Evolutionary conservation across 2,329 filamentous ascomycete genomes (phyloP), one percentile per base, ranked within the genome.

Genomic region (Pestalotiopsis sp.): DNA sequence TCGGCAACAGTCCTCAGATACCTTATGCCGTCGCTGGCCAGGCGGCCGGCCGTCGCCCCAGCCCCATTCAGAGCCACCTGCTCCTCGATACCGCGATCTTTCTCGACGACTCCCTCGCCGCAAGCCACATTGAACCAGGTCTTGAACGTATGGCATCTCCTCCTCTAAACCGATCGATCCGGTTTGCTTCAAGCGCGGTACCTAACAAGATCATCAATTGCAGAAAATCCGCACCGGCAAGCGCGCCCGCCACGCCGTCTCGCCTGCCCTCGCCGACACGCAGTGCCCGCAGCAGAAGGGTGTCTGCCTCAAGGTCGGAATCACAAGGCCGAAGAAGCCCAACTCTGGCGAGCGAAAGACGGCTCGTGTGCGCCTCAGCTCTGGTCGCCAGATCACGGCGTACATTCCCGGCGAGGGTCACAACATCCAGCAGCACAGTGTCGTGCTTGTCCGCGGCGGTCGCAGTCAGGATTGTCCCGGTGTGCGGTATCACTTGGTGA

Each of bases 391-490:
- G 69, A 87, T 99, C 71, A 97, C 94, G 69, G 94, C 93, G 31
- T 98, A 98, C 84, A 98, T 99, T 77, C 94, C 95, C 41, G 96
- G 96, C 66, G 95, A 98, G 88, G 95, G 96, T 63, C 96, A 99
- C 84, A 99, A 98, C 82, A 95, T 98, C 73, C 95, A 98, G 86
- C 96, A 98, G 87, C 97, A 99, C 86, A 97, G 93, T 76, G 96
- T 99, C 61, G 96, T 99, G 68, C 86, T 98, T 73, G 95, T 99
- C n/a, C 88, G 96, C 73, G 96, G 96, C 69, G 96, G 96, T 2
- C 88, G 96, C 79, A 91, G 90, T 72, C 96, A 98, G 88, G 96
- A 99, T 90, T 99, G 96, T 84, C 96, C 96, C 71, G 96, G 96
- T 91, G 96, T 99, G 82, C 91, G 95, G 78, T 99, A 99, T 81